A percentile compares a stretch with the other conserved stretches of the same genome.
phyloP scores from a whole-genome alignment of 2,329 filamentous ascomycete species.

The Teratosphaeria destructans region DNA sequence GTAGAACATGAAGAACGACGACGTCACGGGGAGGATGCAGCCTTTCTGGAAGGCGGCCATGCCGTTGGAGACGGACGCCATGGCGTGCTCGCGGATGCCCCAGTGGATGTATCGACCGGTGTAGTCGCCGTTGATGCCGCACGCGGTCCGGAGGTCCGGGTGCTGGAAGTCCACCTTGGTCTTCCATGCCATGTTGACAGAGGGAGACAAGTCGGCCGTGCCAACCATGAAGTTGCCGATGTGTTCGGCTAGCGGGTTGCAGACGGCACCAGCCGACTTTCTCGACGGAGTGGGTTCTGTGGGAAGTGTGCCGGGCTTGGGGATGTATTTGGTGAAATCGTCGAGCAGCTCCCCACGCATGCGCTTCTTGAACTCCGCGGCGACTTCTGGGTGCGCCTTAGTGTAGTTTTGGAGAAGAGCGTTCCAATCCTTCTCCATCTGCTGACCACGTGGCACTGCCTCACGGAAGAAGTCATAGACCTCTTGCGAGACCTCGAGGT shows the following conservation, averaged over 20 bases:
- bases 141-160: conserved; percentile 22
- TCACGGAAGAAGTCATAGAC: conserved; percentile 45
- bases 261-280: conserved; percentile 39
- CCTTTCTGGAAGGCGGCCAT: conserved; percentile 28
- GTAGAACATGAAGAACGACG: conserved; percentile 32
- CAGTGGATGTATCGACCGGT: conserved; percentile 44
- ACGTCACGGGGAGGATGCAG: conserved; percentile 28
- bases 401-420: conserved; percentile 34
- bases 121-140: conserved; percentile 46
- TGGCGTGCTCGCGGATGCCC: conserved; percentile 52
- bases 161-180: conserved; percentile 42
- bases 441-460: conserved; percentile 35
- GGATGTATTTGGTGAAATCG: conserved; percentile 43
- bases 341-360: conserved; percentile 38
- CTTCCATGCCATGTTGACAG: conserved; percentile 31
- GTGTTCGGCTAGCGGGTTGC: conserved; percentile 25
- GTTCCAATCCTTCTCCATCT: conserved; percentile 41
- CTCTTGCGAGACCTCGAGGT: conserved; percentile 30
- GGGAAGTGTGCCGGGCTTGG: conserved; percentile 35
- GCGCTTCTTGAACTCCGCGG: conserved; percentile 38
- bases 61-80: conserved; percentile 42
- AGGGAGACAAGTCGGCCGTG: conserved; percentile 28
- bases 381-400: conserved; percentile 39
- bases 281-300: conserved; percentile 39
- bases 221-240: conserved; percentile 27